These are phyloP conservation scores for Fraxinus paxiana DNA, from an alignment of 305 asterid species.

Conservation along the genomic window DNA sequence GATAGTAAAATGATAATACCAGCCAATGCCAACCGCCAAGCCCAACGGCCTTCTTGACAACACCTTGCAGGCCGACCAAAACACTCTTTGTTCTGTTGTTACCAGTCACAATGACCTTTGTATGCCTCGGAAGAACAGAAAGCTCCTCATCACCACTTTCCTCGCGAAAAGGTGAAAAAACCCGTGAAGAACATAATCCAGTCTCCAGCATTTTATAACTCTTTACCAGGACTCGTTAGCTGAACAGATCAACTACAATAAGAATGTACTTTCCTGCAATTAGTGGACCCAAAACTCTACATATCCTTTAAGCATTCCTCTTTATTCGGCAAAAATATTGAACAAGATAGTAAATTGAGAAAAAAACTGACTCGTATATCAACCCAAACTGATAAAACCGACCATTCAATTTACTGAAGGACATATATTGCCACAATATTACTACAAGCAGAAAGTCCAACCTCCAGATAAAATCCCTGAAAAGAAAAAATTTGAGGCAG, in stretches of 20 bases:
- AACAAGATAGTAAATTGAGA: slow-evolving; percentile 11
- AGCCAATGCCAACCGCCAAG: slow-evolving; percentile 99
- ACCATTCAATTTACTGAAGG: background rate
- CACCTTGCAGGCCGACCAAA: slow-evolving; percentile 94
- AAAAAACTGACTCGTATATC: background rate
- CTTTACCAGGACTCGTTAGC: slow-evolving; percentile 22
- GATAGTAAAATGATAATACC: slow-evolving; percentile 36
- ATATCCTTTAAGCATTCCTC: slow-evolving; percentile 17
- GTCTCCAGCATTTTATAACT: slow-evolving; percentile 51
- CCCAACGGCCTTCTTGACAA: slow-evolving; percentile 97
- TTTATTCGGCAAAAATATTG: slow-evolving; percentile 6
- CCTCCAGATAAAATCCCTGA: slow-evolving; percentile 39
- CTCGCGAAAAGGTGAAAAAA: slow-evolving; percentile 64
- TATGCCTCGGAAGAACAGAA: slow-evolving; percentile 89
- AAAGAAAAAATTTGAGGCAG: slow-evolving; percentile 17
- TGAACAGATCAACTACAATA: slow-evolving; percentile 12
- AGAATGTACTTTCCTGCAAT: background rate
- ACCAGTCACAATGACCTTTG: slow-evolving; percentile 89
- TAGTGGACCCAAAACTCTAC: slow-evolving; percentile 20
- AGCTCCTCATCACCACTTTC: slow-evolving; percentile 87
- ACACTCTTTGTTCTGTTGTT: slow-evolving; percentile 92
- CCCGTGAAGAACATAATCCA: slow-evolving; percentile 59
- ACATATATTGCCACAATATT: background rate
- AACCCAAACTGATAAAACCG: background rate
- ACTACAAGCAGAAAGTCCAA: slow-evolving; percentile 25